Conservation (phyloP, 345 rosid species). For the Zanthoxylum bungeanum region DNA sequence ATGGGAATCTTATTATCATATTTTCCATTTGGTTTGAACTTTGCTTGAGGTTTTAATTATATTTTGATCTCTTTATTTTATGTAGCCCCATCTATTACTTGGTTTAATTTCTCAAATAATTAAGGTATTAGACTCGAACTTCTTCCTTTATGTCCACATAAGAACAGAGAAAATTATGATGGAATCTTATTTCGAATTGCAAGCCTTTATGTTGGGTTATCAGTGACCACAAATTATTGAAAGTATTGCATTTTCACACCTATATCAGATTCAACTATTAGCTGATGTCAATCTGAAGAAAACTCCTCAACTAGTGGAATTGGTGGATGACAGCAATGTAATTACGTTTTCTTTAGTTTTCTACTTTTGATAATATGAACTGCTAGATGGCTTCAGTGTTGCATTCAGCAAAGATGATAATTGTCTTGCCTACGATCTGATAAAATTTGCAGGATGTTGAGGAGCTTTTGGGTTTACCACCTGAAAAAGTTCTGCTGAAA, state of each 20-base stretch:
- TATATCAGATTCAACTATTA: constrained; percentile 80
- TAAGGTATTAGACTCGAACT: constrained; percentile 52
- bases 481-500: constrained; percentile 90
- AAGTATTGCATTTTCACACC: constrained; percentile 18
- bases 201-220: not conserved
- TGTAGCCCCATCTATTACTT: constrained; percentile 90
- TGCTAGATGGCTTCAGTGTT: not conserved
- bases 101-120: constrained; percentile 96
- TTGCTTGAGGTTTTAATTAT: constrained; percentile 13
- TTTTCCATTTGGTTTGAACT: constrained; percentile 13
- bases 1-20: not conserved
- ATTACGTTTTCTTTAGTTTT: not conserved
- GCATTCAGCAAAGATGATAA: not conserved
- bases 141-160: constrained; percentile 1
- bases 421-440: not conserved
- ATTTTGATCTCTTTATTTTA: constrained; percentile 9
- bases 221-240: not conserved
- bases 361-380: constrained; percentile 4
- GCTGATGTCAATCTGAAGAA: constrained; percentile 93
- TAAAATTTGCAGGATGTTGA: constrained; percentile 72
- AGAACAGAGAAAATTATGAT: not conserved
- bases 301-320: constrained; percentile 89
- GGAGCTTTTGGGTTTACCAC: constrained; percentile 88
- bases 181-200: not conserved
- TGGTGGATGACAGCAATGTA: constrained; percentile 83